Evolutionary conservation across 2,329 filamentous ascomycete species (phyloP), one percentile per base, ranked within the genome.

Genomic region (Aspergillus costaricaensis): DNA sequence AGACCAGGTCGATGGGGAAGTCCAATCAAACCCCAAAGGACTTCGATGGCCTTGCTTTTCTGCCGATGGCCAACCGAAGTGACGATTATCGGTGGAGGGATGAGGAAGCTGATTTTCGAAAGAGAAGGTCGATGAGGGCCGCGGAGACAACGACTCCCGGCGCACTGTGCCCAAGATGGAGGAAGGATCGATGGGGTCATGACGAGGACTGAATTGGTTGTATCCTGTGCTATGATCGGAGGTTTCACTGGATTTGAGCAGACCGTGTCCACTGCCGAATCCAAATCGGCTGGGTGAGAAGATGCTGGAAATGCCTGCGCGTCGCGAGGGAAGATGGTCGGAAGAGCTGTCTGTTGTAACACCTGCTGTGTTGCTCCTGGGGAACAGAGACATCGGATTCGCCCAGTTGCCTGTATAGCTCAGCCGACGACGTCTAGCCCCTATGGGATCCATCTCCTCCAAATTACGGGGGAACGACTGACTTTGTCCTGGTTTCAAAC

Each of bases 31-130:
- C 3, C 78, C 82, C 7, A 85, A 74, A 14, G 82, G 83, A 61
- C 82, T 81, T 54, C 82, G 79, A 52, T 86, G 82, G 57, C 80
- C 84, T 51, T 75, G 75, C 60, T 85, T 88, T 38, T 82, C 79
- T 3, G 81, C 69, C 2, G 77, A 77, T 1, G 83, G 82, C 73
- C 88, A 89, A 77, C 90, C 91, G 62, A 92, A 91, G 23, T 88
- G 90, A 51, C 87, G 85, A 63, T 88, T 91, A 63, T 95, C 91
- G 1, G 89, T 90, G 1, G 91, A 93, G 5, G 91, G 91, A 51
- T 91, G 84, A 1, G 91, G 89, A 55, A 93, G 81, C 48, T 75
- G 70, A 51, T 80, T 80, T 57, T 86, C 84, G 60, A 81, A 84
- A 0, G 84, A 85, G 57, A 83, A 84, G 4, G 81, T 82, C 12